Evolutionary conservation across 2,329 filamentous ascomycete species (phyloP).

Genomic region (Neodidymelliopsis sp.): DNA sequence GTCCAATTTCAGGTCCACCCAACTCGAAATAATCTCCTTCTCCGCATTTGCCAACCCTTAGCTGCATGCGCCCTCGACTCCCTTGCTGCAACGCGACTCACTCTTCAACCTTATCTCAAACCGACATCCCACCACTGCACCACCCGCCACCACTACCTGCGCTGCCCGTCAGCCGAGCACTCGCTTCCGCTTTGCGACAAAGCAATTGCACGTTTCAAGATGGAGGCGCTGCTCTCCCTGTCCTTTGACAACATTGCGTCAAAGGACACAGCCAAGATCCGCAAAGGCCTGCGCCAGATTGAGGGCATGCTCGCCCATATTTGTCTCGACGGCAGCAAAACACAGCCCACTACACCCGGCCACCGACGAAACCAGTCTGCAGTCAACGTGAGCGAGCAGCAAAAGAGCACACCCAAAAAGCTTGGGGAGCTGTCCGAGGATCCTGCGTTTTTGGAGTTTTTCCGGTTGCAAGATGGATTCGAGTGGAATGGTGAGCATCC

Average conservation of each 20-base stretch:
- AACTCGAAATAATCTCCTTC: constrained; percentile 26
- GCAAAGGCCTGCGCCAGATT: constrained; percentile 92
- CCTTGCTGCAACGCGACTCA: constrained; percentile 18
- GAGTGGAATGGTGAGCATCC: constrained; percentile 80
- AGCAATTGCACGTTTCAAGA: constrained; percentile 50
- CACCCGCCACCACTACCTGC: constrained; percentile 1
- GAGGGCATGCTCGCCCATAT: constrained; percentile 94
- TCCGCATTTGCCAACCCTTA: constrained; percentile 36
- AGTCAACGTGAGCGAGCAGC: constrained; percentile 43
- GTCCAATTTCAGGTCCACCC: constrained; percentile 25
- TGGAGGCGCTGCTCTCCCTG: constrained; percentile 91
- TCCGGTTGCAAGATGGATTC: constrained; percentile 94
- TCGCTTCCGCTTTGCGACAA: constrained; percentile 10
- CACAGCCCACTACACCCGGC: constrained; percentile 41
- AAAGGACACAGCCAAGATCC: constrained; percentile 86
- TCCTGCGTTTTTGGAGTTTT: constrained; percentile 93
- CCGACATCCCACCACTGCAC: constrained; percentile 8
- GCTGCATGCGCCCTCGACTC: constrained; percentile 33
- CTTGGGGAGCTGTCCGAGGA: constrained; percentile 78
- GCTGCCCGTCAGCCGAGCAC: constrained; percentile 7
- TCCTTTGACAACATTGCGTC: constrained; percentile 97
- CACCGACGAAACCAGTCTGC: constrained; percentile 50
- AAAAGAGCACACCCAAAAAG: constrained; percentile 49
- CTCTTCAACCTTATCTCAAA: constrained; percentile 10
- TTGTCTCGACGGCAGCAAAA: constrained; percentile 69